Evolutionary conservation across 768 basidiomycete species (phyloP), one percentile per base, ranked within the genome.

Genomic region (Auricularia cornea): DNA sequence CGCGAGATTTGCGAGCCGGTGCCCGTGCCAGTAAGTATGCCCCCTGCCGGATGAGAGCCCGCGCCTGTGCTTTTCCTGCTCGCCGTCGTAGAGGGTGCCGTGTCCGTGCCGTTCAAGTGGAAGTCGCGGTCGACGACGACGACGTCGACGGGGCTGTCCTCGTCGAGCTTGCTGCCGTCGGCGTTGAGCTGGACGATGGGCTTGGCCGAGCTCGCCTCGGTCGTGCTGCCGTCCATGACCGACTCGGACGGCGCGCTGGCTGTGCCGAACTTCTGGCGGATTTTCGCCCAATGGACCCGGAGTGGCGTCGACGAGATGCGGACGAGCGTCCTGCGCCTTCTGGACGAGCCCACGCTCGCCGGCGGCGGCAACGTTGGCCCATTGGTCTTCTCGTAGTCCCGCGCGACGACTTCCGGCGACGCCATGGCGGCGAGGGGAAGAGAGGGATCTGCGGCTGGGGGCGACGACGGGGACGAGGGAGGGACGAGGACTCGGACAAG

Each of bases 71-170:
- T 41, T 16, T 56, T n/a, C 62, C 59, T 16, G 62, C 61, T 35
- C 8, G 54, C 30, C 54, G 54, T 29, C 54, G 33, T 44, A 18
- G 51, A 59, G 14, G 57, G 54, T 32, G 41, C 64, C 30, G 62
- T 65, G n/a, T 65, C 61, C 11, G 56, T 62, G 62, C 68, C 64
- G 40, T 64, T 64, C 63, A 65, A 60, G 14, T 68, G 62, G 26
- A 59, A 89, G 33, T 79, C 75, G 57, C 88, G 81, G 72, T 92
- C 89, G 18, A 92, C 89, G 28, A 92, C 84, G 26, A 90, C 83
- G 75, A 89, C 83, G 72, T 92, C 83, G 8, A 90, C 84, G 30
- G 38, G 44, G 63, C 57, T 29, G 3, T 63, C 63, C 41, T 63
- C 59, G 41, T 63, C 59, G 18, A 59, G 52, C n/a, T 59, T 51